A percentile compares a stretch with the other conserved stretches of the same genome.
Conservation (phyloP, 768 basidiomycete species). For the Naganishia antarctica region DNA sequence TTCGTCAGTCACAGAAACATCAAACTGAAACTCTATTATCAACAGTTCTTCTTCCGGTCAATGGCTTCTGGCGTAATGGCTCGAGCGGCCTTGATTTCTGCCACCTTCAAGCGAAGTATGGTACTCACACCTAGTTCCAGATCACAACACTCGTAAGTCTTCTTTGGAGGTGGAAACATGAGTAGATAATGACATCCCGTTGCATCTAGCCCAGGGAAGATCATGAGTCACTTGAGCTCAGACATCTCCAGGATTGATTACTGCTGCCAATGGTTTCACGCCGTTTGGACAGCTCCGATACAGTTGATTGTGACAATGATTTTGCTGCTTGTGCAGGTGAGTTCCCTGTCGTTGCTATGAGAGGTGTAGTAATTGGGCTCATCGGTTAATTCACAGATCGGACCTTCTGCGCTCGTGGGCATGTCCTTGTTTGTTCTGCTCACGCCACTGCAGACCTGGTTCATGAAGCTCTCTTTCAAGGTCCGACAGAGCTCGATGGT, state of each 20-base stretch:
- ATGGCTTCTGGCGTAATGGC: slow-evolving; percentile 44
- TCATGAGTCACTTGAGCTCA: slow-evolving; percentile 52
- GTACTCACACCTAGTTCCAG: slow-evolving; percentile 29
- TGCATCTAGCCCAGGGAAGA: slow-evolving; percentile 47
- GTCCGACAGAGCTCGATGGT: slow-evolving; percentile 57
- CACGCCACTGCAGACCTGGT: slow-evolving; percentile 61
- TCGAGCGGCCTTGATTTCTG: slow-evolving; percentile 42
- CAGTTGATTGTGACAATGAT: slow-evolving; percentile 59
- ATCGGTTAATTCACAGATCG: slow-evolving; percentile 54
- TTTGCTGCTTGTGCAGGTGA: slow-evolving; percentile 59
- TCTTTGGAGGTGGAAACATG: background rate
- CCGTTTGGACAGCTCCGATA: slow-evolving; percentile 63
- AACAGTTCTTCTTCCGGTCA: slow-evolving; percentile 48
- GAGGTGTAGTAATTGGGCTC: background rate
- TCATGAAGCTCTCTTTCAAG: slow-evolving; percentile 57
- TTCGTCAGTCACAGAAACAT: no score
- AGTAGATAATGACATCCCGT: no score
- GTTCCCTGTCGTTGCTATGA: slow-evolving; percentile 27
- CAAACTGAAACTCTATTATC: background rate
- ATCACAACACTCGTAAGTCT: slow-evolving; percentile 33
- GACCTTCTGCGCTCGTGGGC: slow-evolving; percentile 66
- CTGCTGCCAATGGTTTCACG: slow-evolving; percentile 58
- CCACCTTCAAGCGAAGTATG: slow-evolving; percentile 37
- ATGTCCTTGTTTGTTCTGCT: slow-evolving; percentile 64
- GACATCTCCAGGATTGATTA: slow-evolving; percentile 53